Conservation (phyloP, 192 early-diverging fungal genomes). For the Spinellus fusiger region DNA sequence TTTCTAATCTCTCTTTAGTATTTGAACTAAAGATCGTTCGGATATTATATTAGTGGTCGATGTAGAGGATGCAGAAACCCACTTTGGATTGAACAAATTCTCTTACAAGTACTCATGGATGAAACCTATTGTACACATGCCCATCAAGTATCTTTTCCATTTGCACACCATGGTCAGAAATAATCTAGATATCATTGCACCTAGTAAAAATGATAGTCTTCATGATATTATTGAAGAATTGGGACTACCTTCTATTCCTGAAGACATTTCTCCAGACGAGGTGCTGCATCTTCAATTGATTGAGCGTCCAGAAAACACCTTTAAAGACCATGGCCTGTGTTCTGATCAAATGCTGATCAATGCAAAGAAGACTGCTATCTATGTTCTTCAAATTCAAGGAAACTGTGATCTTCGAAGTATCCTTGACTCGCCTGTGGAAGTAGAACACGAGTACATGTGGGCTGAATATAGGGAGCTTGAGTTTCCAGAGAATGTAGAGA, state of each 20-base stretch:
- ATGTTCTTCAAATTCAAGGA: conserved; percentile 75
- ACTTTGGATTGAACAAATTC: conserved; percentile 88
- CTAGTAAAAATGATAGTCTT: conserved; percentile 57
- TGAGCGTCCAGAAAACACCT: conserved; percentile 61
- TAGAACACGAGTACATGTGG: conserved; percentile 70
- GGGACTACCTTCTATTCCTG: conserved; percentile 45
- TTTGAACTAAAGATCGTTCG: not conserved
- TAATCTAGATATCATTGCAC: conserved; percentile 72
- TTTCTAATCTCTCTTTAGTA: not conserved
- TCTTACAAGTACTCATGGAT: conserved; percentile 72
- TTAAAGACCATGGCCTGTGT: conserved; percentile 30
- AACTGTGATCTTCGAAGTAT: conserved; percentile 83
- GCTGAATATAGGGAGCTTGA: conserved; percentile 36
- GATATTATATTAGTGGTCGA: conserved; percentile 52
- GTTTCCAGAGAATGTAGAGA: conserved; percentile 3
- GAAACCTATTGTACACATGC: conserved; percentile 85
- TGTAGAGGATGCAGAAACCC: conserved; percentile 79
- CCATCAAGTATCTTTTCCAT: conserved; percentile 86
- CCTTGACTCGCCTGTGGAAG: conserved; percentile 64
- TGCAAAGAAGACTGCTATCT: conserved; percentile 82
- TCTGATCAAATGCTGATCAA: conserved; percentile 73
- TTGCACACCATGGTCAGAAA: conserved; percentile 80
- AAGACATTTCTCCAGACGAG: conserved; percentile 8
- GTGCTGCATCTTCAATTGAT: conserved; percentile 64
- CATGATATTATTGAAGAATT: conserved; percentile 66